Evolutionary conservation across 2,329 filamentous ascomycete species (phyloP).

Genomic region (Calonectria naviculata): DNA sequence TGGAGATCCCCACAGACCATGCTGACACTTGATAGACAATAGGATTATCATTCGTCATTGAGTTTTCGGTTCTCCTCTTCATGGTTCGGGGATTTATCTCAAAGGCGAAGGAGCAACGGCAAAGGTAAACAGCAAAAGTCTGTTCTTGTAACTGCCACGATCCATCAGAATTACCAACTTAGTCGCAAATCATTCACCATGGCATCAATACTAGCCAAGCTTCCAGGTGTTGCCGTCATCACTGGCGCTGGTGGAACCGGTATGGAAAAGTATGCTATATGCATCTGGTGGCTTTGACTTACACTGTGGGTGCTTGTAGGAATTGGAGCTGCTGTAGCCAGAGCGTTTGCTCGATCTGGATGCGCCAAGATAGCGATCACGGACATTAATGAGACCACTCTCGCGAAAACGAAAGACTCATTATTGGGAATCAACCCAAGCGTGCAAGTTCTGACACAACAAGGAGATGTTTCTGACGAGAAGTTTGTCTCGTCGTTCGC

Average conservation of each 20-base stretch:
- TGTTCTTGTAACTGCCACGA: background rate
- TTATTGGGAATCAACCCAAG: constrained; percentile 47
- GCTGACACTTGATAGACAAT: background rate
- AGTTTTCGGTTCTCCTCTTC: too few relatives aligned
- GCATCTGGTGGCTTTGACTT: background rate
- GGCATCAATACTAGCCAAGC: constrained; percentile 35
- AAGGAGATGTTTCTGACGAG: constrained; percentile 62
- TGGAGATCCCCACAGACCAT: background rate
- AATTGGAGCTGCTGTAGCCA: constrained; percentile 65
- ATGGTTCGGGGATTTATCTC: background rate
- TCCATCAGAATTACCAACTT: background rate
- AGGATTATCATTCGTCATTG: background rate
- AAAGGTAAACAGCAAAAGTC: background rate
- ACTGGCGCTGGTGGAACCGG: constrained; percentile 61
- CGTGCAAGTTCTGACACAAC: constrained; percentile 43
- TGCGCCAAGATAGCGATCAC: constrained; percentile 65
- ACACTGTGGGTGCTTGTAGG: constrained; percentile 47
- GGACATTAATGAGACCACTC: constrained; percentile 57
- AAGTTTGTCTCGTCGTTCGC: constrained; percentile 53
- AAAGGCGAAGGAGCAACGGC: background rate
- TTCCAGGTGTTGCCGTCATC: constrained; percentile 58
- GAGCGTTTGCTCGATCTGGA: constrained; percentile 60
- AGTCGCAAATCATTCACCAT: background rate
- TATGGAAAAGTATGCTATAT: constrained; percentile 31
- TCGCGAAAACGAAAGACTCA: constrained; percentile 49